Base-by-base conservation (phyloP, 139 green algal species). In the Chlorella sp. region DNA sequence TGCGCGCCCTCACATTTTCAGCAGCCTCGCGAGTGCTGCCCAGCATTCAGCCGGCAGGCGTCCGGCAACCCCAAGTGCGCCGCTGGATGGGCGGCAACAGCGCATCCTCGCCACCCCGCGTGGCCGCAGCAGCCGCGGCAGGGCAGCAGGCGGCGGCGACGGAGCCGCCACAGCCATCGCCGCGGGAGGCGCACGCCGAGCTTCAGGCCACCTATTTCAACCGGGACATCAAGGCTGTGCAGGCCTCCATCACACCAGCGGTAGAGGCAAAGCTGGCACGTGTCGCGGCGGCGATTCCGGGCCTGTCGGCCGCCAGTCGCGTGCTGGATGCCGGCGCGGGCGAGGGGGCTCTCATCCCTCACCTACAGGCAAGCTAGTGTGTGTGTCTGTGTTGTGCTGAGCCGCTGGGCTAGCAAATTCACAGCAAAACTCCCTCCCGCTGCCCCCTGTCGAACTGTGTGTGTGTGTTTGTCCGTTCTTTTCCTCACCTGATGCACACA, bases 241-340 rank as follows among this genome's bases (percentile, higher is more conserved):
- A 73, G 66, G 76, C 30, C 2, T 87, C 75, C 34, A 92, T 92
- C 69, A 92, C 84, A 11, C 86, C 86, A 21, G 73, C 71, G 32
- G 86, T 90, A 9, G 86, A 92, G 11, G 86, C 77, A n/a, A 61
- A 85, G 81, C 91, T 97, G 21, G 36, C 81, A 15, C 30, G 77
- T 21, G 93, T 97, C 7, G 91, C 82, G 0, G 77, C 37, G 0
- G 14, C 77, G 0, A 73, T 94, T 9, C 95, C 95, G 1, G 91
- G 48, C 4, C 91, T 97, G 14, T 86, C 81, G 0, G 80, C 92
- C 3, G 78, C 28, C 76, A 94, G 79, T 39, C 86, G 95, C 1
- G 91, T 96, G 7, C 80, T 97, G 2, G 95, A 96, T 83, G 95
- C 95, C 1, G 95, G 95, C 57, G 91, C 91, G n/a, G 95, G 95